Percentiles rank a stretch among this genome's conserved stretches.
phyloP scores from a whole-genome alignment of 352 stramenopile species.

The Globisporangium cystogenes region DNA sequence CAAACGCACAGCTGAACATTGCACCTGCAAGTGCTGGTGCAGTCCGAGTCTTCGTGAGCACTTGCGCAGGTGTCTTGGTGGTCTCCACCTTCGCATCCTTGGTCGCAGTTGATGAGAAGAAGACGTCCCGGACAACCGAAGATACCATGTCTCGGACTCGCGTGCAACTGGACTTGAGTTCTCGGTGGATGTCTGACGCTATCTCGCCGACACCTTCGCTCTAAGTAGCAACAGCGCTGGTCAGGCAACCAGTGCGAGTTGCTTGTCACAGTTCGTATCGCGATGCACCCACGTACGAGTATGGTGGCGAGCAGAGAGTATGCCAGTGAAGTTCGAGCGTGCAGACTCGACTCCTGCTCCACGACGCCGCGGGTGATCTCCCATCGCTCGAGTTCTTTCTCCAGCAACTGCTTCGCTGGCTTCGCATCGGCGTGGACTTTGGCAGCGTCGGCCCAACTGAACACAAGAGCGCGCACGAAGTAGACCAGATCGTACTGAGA shows the following conservation, averaged over 20 bases:
- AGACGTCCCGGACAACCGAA: constrained; percentile 11
- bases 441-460: constrained; percentile 30
- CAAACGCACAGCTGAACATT: constrained; percentile 3
- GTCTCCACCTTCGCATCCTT: not conserved
- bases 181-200: constrained; percentile 26
- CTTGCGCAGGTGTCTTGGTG: not conserved
- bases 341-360: constrained; percentile 14
- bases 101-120: constrained; percentile 10
- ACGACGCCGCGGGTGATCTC: constrained; percentile 15
- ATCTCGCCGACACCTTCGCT: constrained; percentile 26
- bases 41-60: not conserved
- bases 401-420: constrained; percentile 22
- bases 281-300: constrained; percentile 8
- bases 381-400: constrained; percentile 23
- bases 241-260: not conserved
- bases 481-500: constrained; percentile 27
- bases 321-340: constrained; percentile 4
- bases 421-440: constrained; percentile 13
- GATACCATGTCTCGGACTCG: constrained; percentile 17
- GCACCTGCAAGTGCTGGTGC: not conserved
- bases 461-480: constrained; percentile 35
- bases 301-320: constrained; percentile 16
- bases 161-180: constrained; percentile 21
- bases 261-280: not conserved
- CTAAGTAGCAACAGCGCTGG: not conserved